Evolutionary conservation across 1,284 basidiomycete genomes (phyloP), one percentile per base, ranked within the genome.

Genomic region (Anthracocystis walkeri): DNA sequence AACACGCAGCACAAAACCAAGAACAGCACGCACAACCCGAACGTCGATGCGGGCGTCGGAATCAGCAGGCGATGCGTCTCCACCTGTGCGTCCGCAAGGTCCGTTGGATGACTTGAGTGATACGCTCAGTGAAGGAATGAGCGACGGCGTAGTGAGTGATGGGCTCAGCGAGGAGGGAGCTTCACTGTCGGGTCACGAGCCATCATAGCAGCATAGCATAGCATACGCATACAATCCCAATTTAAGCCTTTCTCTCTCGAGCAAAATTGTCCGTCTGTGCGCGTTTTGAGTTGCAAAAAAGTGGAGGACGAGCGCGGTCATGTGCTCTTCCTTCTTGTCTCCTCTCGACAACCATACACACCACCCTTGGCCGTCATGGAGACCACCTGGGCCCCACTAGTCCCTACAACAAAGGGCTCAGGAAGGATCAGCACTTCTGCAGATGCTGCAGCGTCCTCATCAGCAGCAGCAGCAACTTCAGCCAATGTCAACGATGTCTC

Each of bases 321-420:
- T 31, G 25, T 29, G 20, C 35, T 33, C 21, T 7, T 53, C 25
- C 51, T 53, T 12, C 14, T 7, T 27, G 21, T 21, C 14, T 14
- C 21, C 8, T 29, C 18, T 27, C 12, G 25, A 55, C 53, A 16
- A 31, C 20, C n/a, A 35, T 7, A 38, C 35, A 35, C 33, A 8
- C 20, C 20, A 33, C 18, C 7, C 12, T 33, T 27, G 12, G 27
- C n/a, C 61, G 56, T 41, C 41, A 75, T 75, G 73, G 73, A 75
- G 58, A 61, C 51, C 23, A 71, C 52, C 23, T 75, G 73, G 73
- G 73, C 73, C 16, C 73, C 73, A 20, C 73, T 75, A 6, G 67
- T 71, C n/a, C 73, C 73, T 1, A 71, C 72, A 3, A 35, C 66
- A 21, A 64, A 65, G 41, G 56, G 52, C 31, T 56, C 63, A 20